Evolutionary conservation across 1,139 yeast genomes (phyloP), one percentile per base, ranked within the genome.

Genomic region (Geotrichum candidum): DNA sequence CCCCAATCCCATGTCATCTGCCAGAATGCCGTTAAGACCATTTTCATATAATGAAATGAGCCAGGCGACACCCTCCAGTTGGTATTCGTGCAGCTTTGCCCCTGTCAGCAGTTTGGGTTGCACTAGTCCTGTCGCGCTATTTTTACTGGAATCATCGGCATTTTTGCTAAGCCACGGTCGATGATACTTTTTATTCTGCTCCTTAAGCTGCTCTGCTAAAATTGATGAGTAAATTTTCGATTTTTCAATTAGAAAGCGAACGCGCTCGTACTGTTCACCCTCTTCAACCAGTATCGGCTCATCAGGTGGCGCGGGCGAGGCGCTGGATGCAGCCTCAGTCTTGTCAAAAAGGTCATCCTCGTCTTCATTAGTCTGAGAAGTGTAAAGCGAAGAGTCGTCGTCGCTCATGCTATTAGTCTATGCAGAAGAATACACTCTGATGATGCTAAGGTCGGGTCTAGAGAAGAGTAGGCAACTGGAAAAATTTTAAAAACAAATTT

Each of bases 1-100:
- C 64, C 97, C 97, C 46, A 91, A 77, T 41, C 97, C 97, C 97
- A 91, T 91, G 76, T 89, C 97, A 76, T 91, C 97, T 0, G 96
- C 96, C 52, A 91, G 76, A 31, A 91, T 81, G 1, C 97, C 96
- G 65, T 80, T 81, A 59, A 77, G 79, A 13, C 57, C 58, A 53
- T 72, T 75, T 68, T 90, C 97, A 72, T 88, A 94, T 38, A 94
- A 77, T 0, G 96, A 88, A 13, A 86, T 82, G 58, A 94, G 76
- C 98, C 98, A 94, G 67, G 90, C 92, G 62, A 92, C 81, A 0
- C 98, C 99, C 61, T 88, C 94, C 33, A 90, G 73, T 73, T 94
- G 99, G 71, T 94, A 92, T 41, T 85, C 87, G 70, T 91, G 90
- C 78, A 94, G 77, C 0, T 70, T 71, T 33, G 90, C 89, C 11